These are phyloP conservation scores for Fusarium nanum DNA, from an alignment of 2,329 filamentous ascomycete genomes.

Conservation along the genomic window DNA sequence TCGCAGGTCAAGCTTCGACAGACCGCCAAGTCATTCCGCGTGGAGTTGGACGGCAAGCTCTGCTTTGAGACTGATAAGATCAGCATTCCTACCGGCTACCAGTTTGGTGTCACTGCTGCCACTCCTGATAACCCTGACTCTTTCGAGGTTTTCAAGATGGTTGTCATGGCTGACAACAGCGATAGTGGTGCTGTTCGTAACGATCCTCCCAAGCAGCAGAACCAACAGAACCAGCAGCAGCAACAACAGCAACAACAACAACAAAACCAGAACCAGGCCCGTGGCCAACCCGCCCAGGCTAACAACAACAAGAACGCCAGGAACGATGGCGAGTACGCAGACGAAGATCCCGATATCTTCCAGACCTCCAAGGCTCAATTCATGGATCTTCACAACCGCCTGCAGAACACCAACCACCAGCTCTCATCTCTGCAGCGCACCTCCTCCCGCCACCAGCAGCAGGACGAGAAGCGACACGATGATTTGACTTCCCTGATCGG, in stretches of 20 bases:
- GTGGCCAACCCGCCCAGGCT: constrained; percentile 12
- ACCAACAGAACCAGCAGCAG: constrained; percentile 6
- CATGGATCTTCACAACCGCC: constrained; percentile 83
- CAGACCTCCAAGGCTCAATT: constrained; percentile 73
- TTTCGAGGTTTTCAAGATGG: constrained; percentile 91
- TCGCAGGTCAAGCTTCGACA: constrained; percentile 81
- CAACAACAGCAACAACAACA: neutral
- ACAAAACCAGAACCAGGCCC: constrained; percentile 24
- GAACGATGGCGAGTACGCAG: constrained; percentile 58
- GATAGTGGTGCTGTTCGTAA: constrained; percentile 44
- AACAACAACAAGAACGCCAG: constrained; percentile 46
- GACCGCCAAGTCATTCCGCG: constrained; percentile 73
- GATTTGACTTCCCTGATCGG: constrained; percentile 63
- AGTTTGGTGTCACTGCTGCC: constrained; percentile 87
- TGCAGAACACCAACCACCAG: constrained; percentile 79
- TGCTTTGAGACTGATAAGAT: constrained; percentile 90
- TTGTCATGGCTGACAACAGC: constrained; percentile 70
- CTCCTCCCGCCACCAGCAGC: constrained; percentile 61
- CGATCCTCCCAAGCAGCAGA: constrained; percentile 48
- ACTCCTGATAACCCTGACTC: constrained; percentile 93
- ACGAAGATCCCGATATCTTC: constrained; percentile 61
- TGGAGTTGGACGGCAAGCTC: constrained; percentile 80
- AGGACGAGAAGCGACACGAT: constrained; percentile 67
- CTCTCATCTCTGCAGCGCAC: constrained; percentile 71
- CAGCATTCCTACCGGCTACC: constrained; percentile 81